Evolutionary conservation across 1,139 yeast genomes (phyloP).

Genomic region (Suhomyces wounanorum): DNA sequence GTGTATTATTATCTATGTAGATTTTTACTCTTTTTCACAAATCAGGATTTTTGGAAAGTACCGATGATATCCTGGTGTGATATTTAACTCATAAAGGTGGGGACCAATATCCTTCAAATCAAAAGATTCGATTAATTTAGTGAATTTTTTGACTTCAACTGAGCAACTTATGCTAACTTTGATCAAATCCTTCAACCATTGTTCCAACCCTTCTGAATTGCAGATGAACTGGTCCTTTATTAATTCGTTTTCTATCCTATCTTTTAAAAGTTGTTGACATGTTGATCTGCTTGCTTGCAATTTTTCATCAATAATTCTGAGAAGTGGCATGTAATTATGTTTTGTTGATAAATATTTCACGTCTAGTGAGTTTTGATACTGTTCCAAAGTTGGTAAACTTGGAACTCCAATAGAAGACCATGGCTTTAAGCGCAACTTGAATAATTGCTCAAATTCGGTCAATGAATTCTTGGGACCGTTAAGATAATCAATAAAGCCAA

Average conservation of each 20-base stretch:
- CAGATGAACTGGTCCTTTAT: conserved; percentile 20
- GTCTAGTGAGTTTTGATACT: conserved; percentile 26
- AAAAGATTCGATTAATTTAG: conserved; percentile 12
- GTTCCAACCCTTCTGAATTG: conserved; percentile 17
- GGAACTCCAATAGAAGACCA: conserved; percentile 87
- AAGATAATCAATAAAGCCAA: conserved; percentile 31
- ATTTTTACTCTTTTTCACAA: background rate
- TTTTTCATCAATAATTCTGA: conserved; percentile 14
- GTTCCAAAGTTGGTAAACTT: conserved; percentile 51
- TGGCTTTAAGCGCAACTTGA: conserved; percentile 73
- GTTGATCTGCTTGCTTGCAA: conserved; percentile 13
- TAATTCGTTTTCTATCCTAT: conserved; percentile 14
- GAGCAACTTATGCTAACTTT: conserved; percentile 29
- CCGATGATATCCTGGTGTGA: conserved; percentile 36
- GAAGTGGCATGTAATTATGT: conserved; percentile 12
- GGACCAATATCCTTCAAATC: conserved; percentile 9
- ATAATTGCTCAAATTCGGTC: conserved; percentile 53
- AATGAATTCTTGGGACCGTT: conserved; percentile 39
- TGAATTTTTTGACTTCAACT: conserved; percentile 21
- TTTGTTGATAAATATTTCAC: conserved; percentile 9
- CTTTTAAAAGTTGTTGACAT: conserved; percentile 12
- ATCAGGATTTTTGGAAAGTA: conserved; percentile 40
- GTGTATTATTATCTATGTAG: background rate
- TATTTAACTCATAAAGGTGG: conserved; percentile 18
- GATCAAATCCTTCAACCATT: conserved; percentile 28